phyloP scores from a whole-genome alignment of 2,329 filamentous ascomycete species.

The Sporothrix schenckii region DNA sequence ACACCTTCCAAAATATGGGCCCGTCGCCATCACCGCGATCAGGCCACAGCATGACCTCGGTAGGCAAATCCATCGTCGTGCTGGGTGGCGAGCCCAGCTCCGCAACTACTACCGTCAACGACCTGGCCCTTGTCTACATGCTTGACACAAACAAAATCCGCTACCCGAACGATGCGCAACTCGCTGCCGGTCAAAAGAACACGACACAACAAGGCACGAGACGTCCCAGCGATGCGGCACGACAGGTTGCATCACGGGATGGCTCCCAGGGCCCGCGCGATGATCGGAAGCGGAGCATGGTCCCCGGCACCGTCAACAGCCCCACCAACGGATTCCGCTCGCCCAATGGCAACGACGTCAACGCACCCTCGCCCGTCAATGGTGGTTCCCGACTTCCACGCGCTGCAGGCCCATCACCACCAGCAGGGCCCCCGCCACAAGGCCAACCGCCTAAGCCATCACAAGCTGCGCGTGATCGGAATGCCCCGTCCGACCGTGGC shows the following conservation, averaged over 20 bases:
- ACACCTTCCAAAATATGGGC: constrained; percentile 99
- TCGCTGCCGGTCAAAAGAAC: constrained; percentile 40
- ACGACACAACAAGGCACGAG: constrained; percentile 34
- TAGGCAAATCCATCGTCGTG: constrained; percentile 89
- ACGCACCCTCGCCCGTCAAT: constrained; percentile 40
- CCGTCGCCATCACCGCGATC: constrained; percentile 91
- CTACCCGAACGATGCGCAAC: constrained; percentile 78
- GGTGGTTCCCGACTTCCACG: constrained; percentile 48
- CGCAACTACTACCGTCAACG: constrained; percentile 74
- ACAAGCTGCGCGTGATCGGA: constrained; percentile 51
- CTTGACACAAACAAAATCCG: constrained; percentile 95
- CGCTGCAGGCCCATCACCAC: constrained; percentile 43
- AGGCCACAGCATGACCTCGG: constrained; percentile 96
- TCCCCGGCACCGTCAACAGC: constrained; percentile 44
- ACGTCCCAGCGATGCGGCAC: constrained; percentile 44
- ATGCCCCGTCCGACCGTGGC: constrained; percentile 54
- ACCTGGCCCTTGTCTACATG: constrained; percentile 86
- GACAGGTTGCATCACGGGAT: constrained; percentile 53
- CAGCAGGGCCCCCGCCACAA: constrained; percentile 58
- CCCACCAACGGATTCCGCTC: constrained; percentile 49
- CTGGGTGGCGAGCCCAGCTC: constrained; percentile 94
- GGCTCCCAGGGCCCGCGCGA: constrained; percentile 56
- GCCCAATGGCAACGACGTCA: constrained; percentile 48
- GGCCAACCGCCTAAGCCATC: constrained; percentile 57
- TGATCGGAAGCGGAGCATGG: constrained; percentile 55